Percentiles rank a stretch among this genome's conserved stretches.
phyloP scores from a whole-genome alignment of 148 eudicot genomes.

The Simmondsia chinensis region DNA sequence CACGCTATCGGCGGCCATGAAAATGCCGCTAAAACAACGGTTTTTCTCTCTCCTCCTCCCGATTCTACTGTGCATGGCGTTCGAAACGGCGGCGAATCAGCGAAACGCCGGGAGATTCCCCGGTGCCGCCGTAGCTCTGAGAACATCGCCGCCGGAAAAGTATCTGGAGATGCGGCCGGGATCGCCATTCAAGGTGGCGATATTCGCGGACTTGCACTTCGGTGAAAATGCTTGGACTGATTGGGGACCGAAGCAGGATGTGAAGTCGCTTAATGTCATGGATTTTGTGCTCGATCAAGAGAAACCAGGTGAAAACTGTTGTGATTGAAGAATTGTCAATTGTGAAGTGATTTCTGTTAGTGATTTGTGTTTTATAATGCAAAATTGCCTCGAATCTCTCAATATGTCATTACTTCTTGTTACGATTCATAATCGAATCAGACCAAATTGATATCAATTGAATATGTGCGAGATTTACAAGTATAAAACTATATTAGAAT shows the following conservation, averaged over 20 bases:
- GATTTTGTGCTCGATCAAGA: conserved; percentile 56
- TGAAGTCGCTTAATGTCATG: conserved; percentile 55
- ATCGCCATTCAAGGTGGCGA: conserved; percentile 49
- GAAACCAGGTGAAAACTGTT: conserved; percentile 42
- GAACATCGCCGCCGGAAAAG: conserved; percentile 18
- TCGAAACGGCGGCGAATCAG: neutral
- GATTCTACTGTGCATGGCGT: neutral
- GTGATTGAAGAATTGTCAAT: neutral
- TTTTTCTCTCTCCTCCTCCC: neutral
- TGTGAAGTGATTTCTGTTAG: neutral
- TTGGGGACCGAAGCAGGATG: conserved; percentile 80
- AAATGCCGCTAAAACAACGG: neutral
- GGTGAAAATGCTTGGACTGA: conserved; percentile 75
- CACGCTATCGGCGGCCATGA: too few relatives aligned
- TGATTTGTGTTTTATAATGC: neutral
- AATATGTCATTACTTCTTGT: too few relatives aligned
- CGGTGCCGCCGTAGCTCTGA: conserved; percentile 3
- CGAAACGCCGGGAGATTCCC: too few relatives aligned
- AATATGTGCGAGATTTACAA: too few relatives aligned
- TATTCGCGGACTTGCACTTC: conserved; percentile 82
- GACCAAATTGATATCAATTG: too few relatives aligned
- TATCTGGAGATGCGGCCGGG: conserved; percentile 21
- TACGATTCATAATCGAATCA: too few relatives aligned
- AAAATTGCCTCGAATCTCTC: too few relatives aligned
- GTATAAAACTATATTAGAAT: too few relatives aligned